Conservation (phyloP, 1,284 basidiomycete species). For the Exsudoporus floridanus region DNA sequence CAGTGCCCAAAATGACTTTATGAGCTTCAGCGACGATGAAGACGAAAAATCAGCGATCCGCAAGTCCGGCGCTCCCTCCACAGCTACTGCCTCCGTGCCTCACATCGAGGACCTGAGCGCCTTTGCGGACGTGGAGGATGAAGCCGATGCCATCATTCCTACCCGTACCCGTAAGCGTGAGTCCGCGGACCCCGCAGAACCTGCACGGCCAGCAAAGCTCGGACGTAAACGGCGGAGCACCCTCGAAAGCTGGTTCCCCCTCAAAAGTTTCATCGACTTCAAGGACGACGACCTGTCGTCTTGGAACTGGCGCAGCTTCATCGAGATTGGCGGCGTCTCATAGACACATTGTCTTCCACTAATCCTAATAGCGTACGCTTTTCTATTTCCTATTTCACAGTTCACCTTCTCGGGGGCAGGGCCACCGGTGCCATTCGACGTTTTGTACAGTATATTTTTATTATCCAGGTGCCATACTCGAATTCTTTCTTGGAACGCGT, state of each 20-base stretch:
- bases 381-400: not conserved
- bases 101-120: conserved; percentile 18
- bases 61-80: not conserved
- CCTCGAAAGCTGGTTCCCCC: conserved; percentile 45
- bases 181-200: not conserved
- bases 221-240: conserved; percentile 39
- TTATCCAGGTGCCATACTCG: conserved; percentile 15
- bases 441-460: conserved; percentile 16
- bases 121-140: conserved; percentile 36
- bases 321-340: conserved; percentile 50
- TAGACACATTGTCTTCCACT: conserved; percentile 1
- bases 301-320: conserved; percentile 61
- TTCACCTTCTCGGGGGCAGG: conserved; percentile 2
- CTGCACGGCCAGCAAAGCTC: conserved; percentile 4
- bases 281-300: conserved; percentile 47
- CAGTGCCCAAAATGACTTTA: conserved; percentile 49
- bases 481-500: conserved; percentile 9
- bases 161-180: conserved; percentile 1
- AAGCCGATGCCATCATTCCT: conserved; percentile 25
- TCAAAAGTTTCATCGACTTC: conserved; percentile 65
- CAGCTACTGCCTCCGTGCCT: not conserved
- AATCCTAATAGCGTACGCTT: not conserved
- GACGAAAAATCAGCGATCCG: conserved; percentile 37
- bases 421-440: conserved; percentile 1
- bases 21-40: conserved; percentile 65